phyloP scores from a whole-genome alignment of 768 basidiomycete species.

The Tricholoma flavovirens region DNA sequence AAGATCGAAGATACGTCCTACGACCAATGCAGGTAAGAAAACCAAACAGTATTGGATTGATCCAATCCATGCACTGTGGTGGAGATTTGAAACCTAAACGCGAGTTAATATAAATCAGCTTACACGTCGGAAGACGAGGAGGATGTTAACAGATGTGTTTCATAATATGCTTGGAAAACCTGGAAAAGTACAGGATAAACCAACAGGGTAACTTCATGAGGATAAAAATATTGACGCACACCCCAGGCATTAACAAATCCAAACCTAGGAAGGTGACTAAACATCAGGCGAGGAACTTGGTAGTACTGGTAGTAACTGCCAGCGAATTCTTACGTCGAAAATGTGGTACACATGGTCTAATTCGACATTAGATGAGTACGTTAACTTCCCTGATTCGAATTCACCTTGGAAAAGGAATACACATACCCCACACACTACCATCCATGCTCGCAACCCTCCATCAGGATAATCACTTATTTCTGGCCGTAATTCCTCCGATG shows the following conservation, averaged over 20 bases:
- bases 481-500: background rate
- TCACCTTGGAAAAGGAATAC: background rate
- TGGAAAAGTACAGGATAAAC: conserved; percentile 12
- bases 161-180: conserved; percentile 60
- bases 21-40: conserved; percentile 44
- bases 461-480: conserved; percentile 32
- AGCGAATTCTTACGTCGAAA: conserved; percentile 33
- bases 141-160: conserved; percentile 35
- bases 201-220: background rate
- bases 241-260: conserved; percentile 56
- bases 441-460: conserved; percentile 40
- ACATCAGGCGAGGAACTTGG: background rate
- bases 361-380: background rate
- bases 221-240: conserved; percentile 26
- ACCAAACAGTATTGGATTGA: conserved; percentile 41
- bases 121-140: conserved; percentile 52
- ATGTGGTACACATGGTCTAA: conserved; percentile 22
- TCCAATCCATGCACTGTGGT: conserved; percentile 28
- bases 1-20: conserved; percentile 56
- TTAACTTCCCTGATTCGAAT: background rate
- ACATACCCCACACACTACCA: conserved; percentile 38
- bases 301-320: background rate
- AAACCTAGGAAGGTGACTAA: conserved; percentile 31
- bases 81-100: conserved; percentile 47
- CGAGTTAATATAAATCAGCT: conserved; percentile 2